Evolutionary conservation across 768 basidiomycete species (phyloP).

Genomic region (Calocybe cyanea): DNA sequence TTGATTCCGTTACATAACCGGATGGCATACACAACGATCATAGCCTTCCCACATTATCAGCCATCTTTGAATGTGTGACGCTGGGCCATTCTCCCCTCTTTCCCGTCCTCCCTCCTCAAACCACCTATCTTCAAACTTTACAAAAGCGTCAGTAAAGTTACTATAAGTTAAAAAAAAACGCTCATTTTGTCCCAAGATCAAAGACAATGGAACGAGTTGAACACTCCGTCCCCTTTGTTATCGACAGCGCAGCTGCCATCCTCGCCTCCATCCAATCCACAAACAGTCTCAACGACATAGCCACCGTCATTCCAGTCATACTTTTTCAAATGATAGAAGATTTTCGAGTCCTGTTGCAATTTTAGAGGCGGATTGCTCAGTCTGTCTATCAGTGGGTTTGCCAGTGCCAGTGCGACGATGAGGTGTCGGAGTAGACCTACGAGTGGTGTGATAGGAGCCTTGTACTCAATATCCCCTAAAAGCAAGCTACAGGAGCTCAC

Average conservation of each 20-base stretch:
- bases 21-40: too few relatives aligned
- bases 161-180: slow-evolving; percentile 55
- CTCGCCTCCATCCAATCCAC: slow-evolving; percentile 43
- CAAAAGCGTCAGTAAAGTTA: too few relatives aligned
- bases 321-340: slow-evolving; percentile 37
- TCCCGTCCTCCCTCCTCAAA: slow-evolving; percentile 20
- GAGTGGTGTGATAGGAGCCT: slow-evolving; percentile 32
- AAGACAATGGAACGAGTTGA: slow-evolving; percentile 74
- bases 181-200: slow-evolving; percentile 70
- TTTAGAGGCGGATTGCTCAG: slow-evolving; percentile 66
- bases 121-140: slow-evolving; percentile 23
- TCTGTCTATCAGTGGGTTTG: slow-evolving; percentile 42
- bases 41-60: too few relatives aligned
- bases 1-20: too few relatives aligned
- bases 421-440: background rate
- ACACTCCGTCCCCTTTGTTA: slow-evolving; percentile 77
- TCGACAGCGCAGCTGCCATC: slow-evolving; percentile 78
- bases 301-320: slow-evolving; percentile 55
- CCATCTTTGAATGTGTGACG: slow-evolving; percentile 92
- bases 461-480: slow-evolving; percentile 46
- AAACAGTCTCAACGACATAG: slow-evolving; percentile 57
- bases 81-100: slow-evolving; percentile 57
- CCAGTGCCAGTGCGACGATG: slow-evolving; percentile 4
- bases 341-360: slow-evolving; percentile 67
- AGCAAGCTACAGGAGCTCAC: too few relatives aligned